Evolutionary conservation across 176 grass and related monocot species (phyloP).

Genomic region (Oryza meridionalis): DNA sequence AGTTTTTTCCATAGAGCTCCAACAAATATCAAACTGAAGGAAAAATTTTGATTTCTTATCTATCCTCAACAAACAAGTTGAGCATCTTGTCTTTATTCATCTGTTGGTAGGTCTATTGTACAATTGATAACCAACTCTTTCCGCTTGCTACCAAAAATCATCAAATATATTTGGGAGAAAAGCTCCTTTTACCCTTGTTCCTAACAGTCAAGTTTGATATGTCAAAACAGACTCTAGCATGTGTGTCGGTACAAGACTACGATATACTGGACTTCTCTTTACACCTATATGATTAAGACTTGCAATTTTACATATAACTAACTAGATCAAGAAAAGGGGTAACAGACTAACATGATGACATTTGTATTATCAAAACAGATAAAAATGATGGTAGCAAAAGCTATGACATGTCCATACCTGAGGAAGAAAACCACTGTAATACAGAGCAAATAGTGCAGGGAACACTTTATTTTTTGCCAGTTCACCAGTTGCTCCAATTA

Average conservation of each 20-base stretch:
- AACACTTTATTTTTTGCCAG: conserved; percentile 89
- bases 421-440: conserved; percentile 90
- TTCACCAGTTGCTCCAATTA: conserved; percentile 91
- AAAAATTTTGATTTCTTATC: background rate
- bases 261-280: too few relatives aligned
- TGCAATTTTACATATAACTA: background rate
- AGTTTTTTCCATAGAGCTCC: background rate
- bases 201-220: too few relatives aligned
- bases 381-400: background rate
- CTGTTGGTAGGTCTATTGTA: background rate
- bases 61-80: background rate
- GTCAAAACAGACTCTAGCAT: background rate
- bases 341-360: too few relatives aligned
- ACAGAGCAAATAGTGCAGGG: conserved; percentile 85
- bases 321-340: background rate
- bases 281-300: background rate
- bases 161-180: background rate
- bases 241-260: background rate
- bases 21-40: background rate
- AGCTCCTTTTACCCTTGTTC: too few relatives aligned
- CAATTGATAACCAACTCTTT: background rate
- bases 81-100: background rate
- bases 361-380: background rate
- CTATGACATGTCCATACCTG: conserved; percentile 50
- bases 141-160: background rate